Evolutionary conservation across 2,329 filamentous ascomycete genomes (phyloP).

Genomic region (Nothophaeocryptopus gaeumannii): DNA sequence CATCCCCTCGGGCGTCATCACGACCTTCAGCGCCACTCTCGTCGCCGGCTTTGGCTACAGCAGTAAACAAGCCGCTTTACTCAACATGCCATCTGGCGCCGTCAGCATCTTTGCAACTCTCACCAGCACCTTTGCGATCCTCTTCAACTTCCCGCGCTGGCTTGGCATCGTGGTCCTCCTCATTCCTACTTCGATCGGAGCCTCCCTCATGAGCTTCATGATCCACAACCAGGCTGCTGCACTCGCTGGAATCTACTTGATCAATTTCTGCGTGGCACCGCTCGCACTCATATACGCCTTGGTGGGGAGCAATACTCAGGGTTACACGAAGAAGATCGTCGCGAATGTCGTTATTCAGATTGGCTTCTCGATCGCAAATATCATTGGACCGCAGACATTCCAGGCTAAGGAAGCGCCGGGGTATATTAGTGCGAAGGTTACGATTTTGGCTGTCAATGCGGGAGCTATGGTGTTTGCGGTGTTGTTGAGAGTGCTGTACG

Average conservation of each 20-base stretch:
- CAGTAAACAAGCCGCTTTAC: slow-evolving; percentile 26
- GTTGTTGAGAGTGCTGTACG: background rate
- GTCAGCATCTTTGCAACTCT: slow-evolving; percentile 41
- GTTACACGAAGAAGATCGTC: slow-evolving; percentile 60
- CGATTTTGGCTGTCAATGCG: too few relatives aligned
- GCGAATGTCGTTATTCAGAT: slow-evolving; percentile 56
- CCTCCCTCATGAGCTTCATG: slow-evolving; percentile 31
- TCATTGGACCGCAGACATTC: slow-evolving; percentile 42
- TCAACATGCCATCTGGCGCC: slow-evolving; percentile 60
- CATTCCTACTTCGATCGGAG: slow-evolving; percentile 19
- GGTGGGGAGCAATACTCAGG: slow-evolving; percentile 56
- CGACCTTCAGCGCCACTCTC: slow-evolving; percentile 55
- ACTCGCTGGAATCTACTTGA: slow-evolving; percentile 41
- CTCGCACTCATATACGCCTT: slow-evolving; percentile 28
- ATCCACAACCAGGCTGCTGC: slow-evolving; percentile 43
- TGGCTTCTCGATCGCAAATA: slow-evolving; percentile 39
- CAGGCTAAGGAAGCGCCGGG: slow-evolving; percentile 37
- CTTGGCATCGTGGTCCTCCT: slow-evolving; percentile 24
- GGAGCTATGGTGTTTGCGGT: background rate
- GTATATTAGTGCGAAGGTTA: too few relatives aligned
- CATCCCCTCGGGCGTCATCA: slow-evolving; percentile 51
- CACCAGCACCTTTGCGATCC: slow-evolving; percentile 24
- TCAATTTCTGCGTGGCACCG: slow-evolving; percentile 33
- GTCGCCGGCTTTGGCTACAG: slow-evolving; percentile 27
- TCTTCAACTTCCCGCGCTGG: slow-evolving; percentile 28